A percentile compares a stretch with the other conserved stretches of the same genome.
These are phyloP conservation scores for Fusarium proliferatum DNA, from an alignment of 2,329 filamentous ascomycete species.

Conservation along the genomic window DNA sequence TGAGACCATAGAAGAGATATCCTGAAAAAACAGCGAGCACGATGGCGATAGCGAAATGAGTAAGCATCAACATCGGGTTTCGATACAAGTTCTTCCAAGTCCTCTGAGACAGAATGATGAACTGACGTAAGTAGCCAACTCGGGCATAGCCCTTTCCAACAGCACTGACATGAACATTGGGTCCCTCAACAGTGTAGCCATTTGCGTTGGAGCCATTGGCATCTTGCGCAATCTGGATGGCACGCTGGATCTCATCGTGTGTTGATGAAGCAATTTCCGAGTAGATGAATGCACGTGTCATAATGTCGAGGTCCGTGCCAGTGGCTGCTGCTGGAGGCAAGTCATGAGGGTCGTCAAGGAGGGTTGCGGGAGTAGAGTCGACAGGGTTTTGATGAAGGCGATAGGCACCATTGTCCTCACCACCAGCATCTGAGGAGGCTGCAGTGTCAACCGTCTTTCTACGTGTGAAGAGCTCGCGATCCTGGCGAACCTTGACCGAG, in stretches of 20 bases:
- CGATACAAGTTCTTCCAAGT: constrained; percentile 98
- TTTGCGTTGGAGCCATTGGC: constrained; percentile 74
- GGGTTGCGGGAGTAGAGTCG: constrained; percentile 63
- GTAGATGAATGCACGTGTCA: constrained; percentile 79
- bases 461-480: constrained; percentile 88
- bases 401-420: constrained; percentile 62
- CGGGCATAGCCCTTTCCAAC: constrained; percentile 85
- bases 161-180: constrained; percentile 64
- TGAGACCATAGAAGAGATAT: constrained; percentile 95
- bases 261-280: constrained; percentile 82
- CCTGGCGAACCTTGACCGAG: constrained; percentile 87
- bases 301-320: constrained; percentile 82
- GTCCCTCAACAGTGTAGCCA: constrained; percentile 57
- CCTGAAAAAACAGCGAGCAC: constrained; percentile 93
- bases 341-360: constrained; percentile 76
- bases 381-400: constrained; percentile 61
- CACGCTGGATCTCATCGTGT: constrained; percentile 80
- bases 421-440: constrained; percentile 67
- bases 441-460: constrained; percentile 74
- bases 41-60: constrained; percentile 97
- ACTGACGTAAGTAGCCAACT: constrained; percentile 82
- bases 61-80: constrained; percentile 98
- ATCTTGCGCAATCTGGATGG: constrained; percentile 70
- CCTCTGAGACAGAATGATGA: constrained; percentile 86
- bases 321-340: constrained; percentile 68